Evolutionary conservation across 2,329 filamentous ascomycete genomes (phyloP).

Genomic region (Fusarium poae): DNA sequence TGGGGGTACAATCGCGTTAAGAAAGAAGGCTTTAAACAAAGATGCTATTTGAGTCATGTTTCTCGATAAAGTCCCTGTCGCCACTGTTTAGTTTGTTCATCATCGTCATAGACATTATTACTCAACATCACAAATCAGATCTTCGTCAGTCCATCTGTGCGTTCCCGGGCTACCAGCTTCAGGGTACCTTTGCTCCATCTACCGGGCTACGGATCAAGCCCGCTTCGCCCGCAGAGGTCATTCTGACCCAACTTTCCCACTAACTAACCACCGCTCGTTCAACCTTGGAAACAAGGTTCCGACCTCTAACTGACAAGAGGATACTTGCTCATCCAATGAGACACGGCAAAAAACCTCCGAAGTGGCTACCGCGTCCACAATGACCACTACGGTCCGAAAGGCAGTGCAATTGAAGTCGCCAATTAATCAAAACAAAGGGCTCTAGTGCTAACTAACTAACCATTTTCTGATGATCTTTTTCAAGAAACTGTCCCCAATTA

Average conservation of each 20-base stretch:
- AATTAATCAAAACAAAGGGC: not conserved
- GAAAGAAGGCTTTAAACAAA: not conserved
- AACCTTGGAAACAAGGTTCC: not conserved
- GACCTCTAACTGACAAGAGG: not conserved
- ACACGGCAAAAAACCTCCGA: not conserved
- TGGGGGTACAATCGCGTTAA: not conserved
- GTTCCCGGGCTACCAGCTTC: not conserved
- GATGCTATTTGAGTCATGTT: not conserved
- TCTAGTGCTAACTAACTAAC: not conserved
- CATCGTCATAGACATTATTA: constrained; percentile 4
- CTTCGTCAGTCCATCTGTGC: not conserved
- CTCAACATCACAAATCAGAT: not conserved
- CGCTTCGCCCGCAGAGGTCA: not conserved
- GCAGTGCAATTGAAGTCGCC: not conserved
- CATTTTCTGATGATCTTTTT: constrained; percentile 1
- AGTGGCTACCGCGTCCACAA: not conserved
- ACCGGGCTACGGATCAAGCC: not conserved
- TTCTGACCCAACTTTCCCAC: not conserved
- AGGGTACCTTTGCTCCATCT: not conserved
- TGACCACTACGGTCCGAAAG: not conserved
- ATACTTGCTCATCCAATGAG: not conserved
- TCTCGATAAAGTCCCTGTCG: not conserved
- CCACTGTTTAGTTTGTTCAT: not conserved
- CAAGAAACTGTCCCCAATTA: not conserved
- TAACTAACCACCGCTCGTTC: not conserved